phyloP scores from a whole-genome alignment of 805 yeast species.

The Zygotorulaspora florentina region DNA sequence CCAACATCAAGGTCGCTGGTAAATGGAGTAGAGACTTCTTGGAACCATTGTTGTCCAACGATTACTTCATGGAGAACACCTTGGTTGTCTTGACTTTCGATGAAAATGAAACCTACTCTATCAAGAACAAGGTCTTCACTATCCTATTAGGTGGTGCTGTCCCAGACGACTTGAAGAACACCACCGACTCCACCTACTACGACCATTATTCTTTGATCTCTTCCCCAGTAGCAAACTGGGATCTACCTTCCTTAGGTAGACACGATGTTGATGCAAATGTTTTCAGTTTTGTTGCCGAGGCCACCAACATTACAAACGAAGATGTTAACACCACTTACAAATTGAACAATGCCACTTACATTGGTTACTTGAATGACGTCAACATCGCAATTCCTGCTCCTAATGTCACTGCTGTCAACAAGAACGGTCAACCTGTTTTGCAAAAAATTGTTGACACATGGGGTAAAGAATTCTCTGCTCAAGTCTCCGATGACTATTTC shows the following conservation, averaged over 20 bases:
- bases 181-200: conserved; percentile 46
- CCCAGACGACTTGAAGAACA: conserved; percentile 40
- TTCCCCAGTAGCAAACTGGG: conserved; percentile 50
- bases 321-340: conserved; percentile 35
- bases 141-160: conserved; percentile 47
- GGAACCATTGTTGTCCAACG: conserved; percentile 41
- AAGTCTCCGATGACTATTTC: conserved; percentile 28
- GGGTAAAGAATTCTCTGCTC: conserved; percentile 30
- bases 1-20: conserved; percentile 44
- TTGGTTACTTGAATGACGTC: conserved; percentile 34
- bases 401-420: conserved; percentile 35
- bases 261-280: conserved; percentile 49
- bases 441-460: conserved; percentile 34
- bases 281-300: conserved; percentile 40
- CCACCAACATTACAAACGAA: conserved; percentile 30
- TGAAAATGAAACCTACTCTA: conserved; percentile 42
- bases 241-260: conserved; percentile 47
- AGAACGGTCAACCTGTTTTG: conserved; percentile 35
- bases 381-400: conserved; percentile 36
- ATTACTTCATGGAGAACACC: conserved; percentile 45
- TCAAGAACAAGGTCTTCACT: conserved; percentile 44
- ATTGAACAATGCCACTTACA: conserved; percentile 34
- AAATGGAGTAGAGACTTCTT: conserved; percentile 45
- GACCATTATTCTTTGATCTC: conserved; percentile 50
- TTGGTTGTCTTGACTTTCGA: conserved; percentile 48